Conservation (phyloP, 192 early-diverging fungal genomes). For the Coemansia erecta region DNA sequence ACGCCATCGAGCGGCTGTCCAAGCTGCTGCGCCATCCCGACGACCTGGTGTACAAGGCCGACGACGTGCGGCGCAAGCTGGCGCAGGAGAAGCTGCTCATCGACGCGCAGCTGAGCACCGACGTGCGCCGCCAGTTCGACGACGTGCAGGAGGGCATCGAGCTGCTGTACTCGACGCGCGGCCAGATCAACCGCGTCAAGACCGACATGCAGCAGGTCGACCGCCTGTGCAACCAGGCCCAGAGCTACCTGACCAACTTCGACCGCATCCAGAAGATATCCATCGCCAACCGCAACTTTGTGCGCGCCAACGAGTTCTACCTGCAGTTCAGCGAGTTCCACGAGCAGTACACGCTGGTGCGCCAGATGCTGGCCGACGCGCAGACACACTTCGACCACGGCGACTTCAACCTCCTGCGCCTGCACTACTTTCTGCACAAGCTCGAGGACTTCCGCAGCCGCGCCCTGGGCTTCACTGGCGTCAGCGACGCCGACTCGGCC, state of each 20-base stretch:
- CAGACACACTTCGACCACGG: constrained; percentile 43
- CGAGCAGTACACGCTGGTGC: constrained; percentile 71
- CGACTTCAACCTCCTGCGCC: constrained; percentile 70
- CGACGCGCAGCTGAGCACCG: constrained; percentile 94
- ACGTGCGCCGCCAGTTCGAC: constrained; percentile 89
- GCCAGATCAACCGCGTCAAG: constrained; percentile 64
- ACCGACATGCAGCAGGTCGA: constrained; percentile 83
- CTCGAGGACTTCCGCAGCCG: constrained; percentile 85
- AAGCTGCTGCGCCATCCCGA: constrained; percentile 91
- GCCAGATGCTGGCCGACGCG: constrained; percentile 68
- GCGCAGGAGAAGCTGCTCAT: constrained; percentile 86
- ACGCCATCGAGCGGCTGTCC: constrained; percentile 74
- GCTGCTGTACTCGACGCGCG: constrained; percentile 61
- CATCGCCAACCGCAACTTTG: constrained; percentile 92
- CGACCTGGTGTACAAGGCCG: constrained; percentile 85
- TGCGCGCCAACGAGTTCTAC: constrained; percentile 80
- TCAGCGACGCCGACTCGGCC: constrained; percentile 70
- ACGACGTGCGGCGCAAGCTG: constrained; percentile 75
- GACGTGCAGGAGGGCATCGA: constrained; percentile 87
- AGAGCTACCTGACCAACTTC: constrained; percentile 87
- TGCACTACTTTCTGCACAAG: constrained; percentile 86
- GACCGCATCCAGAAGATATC: constrained; percentile 91
- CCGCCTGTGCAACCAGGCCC: constrained; percentile 77
- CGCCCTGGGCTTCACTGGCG: constrained; percentile 75
- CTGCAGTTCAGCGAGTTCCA: constrained; percentile 86